Percentiles rank a stretch among this genome's conserved stretches.
These are phyloP conservation scores for Hemisphaericaspora lyxosophila DNA, from an alignment of 1,139 yeast genomes.

Conservation along the genomic window DNA sequence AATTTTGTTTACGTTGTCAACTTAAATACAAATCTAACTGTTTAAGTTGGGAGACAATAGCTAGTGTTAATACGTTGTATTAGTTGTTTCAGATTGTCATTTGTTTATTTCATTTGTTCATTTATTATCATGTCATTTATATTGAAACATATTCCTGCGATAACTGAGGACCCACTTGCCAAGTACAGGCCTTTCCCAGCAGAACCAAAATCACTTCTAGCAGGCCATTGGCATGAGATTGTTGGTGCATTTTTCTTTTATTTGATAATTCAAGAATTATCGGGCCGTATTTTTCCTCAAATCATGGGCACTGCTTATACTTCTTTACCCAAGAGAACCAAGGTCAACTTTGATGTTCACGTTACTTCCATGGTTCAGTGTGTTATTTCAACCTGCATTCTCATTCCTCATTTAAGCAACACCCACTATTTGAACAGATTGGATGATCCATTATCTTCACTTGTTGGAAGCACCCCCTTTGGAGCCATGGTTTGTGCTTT, in stretches of 20 bases:
- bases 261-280: conserved; percentile 35
- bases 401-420: conserved; percentile 61
- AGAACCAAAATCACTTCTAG: conserved; percentile 26
- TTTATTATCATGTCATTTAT: conserved; percentile 8
- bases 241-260: conserved; percentile 41
- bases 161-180: conserved; percentile 44
- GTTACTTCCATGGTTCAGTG: conserved; percentile 87
- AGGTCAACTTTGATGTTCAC: conserved; percentile 81
- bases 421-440: conserved; percentile 43
- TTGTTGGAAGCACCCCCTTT: conserved; percentile 74
- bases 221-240: conserved; percentile 59
- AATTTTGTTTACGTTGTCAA: too few species aligned
- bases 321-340: conserved; percentile 43
- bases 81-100: background rate
- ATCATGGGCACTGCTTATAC: conserved; percentile 51
- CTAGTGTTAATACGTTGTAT: too few species aligned
- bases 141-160: conserved; percentile 23
- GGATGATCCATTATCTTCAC: conserved; percentile 40
- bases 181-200: conserved; percentile 49
- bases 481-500: conserved; percentile 68
- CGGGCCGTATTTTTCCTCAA: conserved; percentile 33
- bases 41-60: too few species aligned
- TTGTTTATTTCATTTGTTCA: background rate
- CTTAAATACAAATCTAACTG: too few species aligned
- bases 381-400: conserved; percentile 51